Base-by-base conservation (phyloP, 2,329 filamentous ascomycete genomes). In the Colletotrichum tropicicola region DNA sequence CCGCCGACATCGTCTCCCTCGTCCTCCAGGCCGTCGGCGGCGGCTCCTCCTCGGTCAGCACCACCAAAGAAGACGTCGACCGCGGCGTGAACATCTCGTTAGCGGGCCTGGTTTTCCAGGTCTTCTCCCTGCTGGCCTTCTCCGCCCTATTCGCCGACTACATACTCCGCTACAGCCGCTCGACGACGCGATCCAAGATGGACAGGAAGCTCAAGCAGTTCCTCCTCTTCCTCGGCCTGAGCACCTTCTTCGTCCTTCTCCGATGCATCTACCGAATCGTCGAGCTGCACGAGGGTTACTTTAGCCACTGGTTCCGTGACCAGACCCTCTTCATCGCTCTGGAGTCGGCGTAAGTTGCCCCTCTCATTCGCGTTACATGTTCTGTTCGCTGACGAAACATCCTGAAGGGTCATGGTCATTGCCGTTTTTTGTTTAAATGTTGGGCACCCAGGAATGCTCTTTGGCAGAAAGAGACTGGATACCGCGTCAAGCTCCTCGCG, bases 261-360 rank as follows among this genome's bases (percentile, higher is more conserved):
- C 79, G 88, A 23, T 87, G 83, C 51, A 80, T 84, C 27, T 90
- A 87, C 70, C 82, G 88, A 45, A 85, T 89, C 28, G 83, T 82
- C 0, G 88, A 90, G 76, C 72, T 90, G 60, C 82, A 80, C 45
- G 79, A 85, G 28, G 87, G 87, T 2, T 90, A 86, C 77, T 71
- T 68, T 5, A 85, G 85, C 1, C 72, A 78, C 15, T 71, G 88
- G 63, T 83, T 87, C 53, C 73, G 72, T 37, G 73, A 83, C 41
- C 72, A 85, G 68, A 69, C 70, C 0, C 68, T 79, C 1, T 84
- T 84, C 60, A 81, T 84, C 49, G 77, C 68, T 0, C 67, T 85
- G 3, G 82, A 84, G 70, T 79, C 78, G 47, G 61, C 68, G 71
- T 73, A 47, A 66, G 72, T 68, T 12, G n/a, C 13, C 6, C 25